Evolutionary conservation across 1,139 yeast genomes (phyloP), one percentile per base, ranked within the genome.

Genomic region (Nadsonia commutata): DNA sequence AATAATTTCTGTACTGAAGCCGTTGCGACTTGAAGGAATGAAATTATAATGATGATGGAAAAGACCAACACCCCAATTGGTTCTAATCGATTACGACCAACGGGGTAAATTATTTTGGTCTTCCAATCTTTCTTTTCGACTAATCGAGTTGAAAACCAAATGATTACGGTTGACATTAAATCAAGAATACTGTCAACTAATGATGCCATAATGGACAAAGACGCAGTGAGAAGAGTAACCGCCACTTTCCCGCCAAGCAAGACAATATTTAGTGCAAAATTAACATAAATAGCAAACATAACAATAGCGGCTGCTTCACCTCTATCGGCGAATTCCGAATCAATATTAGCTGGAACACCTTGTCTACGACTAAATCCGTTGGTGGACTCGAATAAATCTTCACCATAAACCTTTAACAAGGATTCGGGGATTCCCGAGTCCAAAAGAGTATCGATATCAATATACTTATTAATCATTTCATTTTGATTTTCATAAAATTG

Each of bases 1-100:
- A 55, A 45, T 40, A 61, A 55, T 38, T 49, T 65, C 52, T 52
- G 60, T 2, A 61, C 53, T 0, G 88, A 72, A 53, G 78, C 83
- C 49, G 76, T 74, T 2, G 81, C 82, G 45, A 82, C 84, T 56
- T 81, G 88, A 43, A 78, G 59, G 51, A 82, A 82, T 6, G 88
- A 78, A 21, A 80, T 66, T 36, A 81, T 76, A 51, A 82, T 82
- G 40, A 82, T 67, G 23, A 80, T 69, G 1, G 85, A 77, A 53
- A 82, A 82, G 2, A 82, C 77, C 48, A 82, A 66, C 13, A 82
- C 81, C 0, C 94, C 93, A 45, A 82, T 68, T 0, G 94, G 94
- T 54, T 81, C 93, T 40, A 82, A 63, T 46, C 88, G 70, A 38
- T 78, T 70, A 39, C 84, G 66, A 2, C 93, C 93, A 6, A 81